These are phyloP conservation scores for Plenodomus lindquistii DNA, from an alignment of 2,329 filamentous ascomycete genomes.

Conservation along the genomic window DNA sequence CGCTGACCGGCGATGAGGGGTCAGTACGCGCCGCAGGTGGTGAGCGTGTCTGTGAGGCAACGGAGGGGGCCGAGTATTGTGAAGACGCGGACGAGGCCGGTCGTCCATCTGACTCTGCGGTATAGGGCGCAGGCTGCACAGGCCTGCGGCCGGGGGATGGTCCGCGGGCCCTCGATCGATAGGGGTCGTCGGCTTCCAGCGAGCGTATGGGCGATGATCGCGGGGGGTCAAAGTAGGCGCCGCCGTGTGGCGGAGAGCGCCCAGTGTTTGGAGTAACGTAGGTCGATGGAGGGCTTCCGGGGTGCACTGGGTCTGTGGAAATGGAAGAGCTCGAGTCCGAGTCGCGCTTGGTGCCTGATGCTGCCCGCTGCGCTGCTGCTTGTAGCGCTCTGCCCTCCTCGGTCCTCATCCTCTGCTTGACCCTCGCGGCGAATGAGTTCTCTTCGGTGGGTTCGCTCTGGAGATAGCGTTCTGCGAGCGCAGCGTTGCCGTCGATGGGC, in stretches of 20 bases:
- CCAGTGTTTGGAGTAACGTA: constrained; percentile 18
- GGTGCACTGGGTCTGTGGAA: constrained; percentile 27
- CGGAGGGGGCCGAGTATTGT: constrained; percentile 31
- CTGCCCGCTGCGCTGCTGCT: constrained; percentile 41
- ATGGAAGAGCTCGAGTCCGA: constrained; percentile 37
- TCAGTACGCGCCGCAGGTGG: constrained; percentile 28
- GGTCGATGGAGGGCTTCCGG: constrained; percentile 32
- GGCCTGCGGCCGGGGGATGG: constrained; percentile 33
- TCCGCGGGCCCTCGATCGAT: constrained; percentile 34
- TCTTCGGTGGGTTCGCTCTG: constrained; percentile 40
- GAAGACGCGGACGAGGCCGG: constrained; percentile 33
- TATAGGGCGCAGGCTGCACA: constrained; percentile 29
- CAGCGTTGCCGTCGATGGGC: constrained; percentile 26
- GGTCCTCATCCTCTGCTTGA: constrained; percentile 57
- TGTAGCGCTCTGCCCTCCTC: constrained; percentile 58
- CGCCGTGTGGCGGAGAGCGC: constrained; percentile 24
- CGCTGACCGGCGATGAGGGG: constrained; percentile 11
- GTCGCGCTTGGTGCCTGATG: constrained; percentile 23
- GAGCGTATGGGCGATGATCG: constrained; percentile 17
- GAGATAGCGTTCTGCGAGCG: constrained; percentile 31
- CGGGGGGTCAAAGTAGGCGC: constrained; percentile 10
- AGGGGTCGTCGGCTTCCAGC: constrained; percentile 32
- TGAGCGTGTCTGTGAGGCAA: constrained; percentile 19
- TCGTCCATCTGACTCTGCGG: constrained; percentile 29
- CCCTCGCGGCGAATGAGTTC: constrained; percentile 50